These are phyloP conservation scores for Zanthoxylum bungeanum DNA, from an alignment of 345 rosid species.

Conservation along the genomic window DNA sequence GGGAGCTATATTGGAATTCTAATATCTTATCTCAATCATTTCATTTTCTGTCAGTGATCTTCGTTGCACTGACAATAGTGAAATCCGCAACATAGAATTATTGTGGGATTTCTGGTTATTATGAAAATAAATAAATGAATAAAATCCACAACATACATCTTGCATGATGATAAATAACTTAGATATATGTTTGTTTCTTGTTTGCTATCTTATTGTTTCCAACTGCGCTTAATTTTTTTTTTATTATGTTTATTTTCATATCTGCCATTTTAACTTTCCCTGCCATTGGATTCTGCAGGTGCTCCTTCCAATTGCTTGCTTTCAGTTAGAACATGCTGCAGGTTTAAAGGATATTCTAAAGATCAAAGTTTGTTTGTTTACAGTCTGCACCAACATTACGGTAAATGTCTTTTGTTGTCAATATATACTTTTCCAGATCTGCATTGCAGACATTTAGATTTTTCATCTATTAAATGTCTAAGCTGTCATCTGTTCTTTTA, in stretches of 20 bases:
- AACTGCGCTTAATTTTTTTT: not conserved
- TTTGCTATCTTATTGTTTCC: slow-evolving; percentile 2
- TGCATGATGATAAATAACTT: not conserved
- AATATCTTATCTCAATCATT: not conserved
- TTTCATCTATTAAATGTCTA: slow-evolving; percentile 4
- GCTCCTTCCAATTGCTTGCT: slow-evolving; percentile 58
- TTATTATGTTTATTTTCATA: not conserved
- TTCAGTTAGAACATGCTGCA: slow-evolving; percentile 46
- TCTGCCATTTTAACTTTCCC: slow-evolving; percentile 11
- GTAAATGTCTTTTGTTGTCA: slow-evolving; percentile 38
- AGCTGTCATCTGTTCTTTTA: slow-evolving; percentile 11
- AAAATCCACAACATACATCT: not conserved
- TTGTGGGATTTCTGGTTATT: not conserved
- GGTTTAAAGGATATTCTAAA: slow-evolving; percentile 42
- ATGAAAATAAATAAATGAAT: not conserved
- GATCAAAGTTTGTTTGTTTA: slow-evolving; percentile 80
- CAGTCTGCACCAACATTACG: slow-evolving; percentile 77
- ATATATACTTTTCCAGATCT: not conserved
- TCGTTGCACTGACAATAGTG: not conserved
- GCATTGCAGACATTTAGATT: not conserved
- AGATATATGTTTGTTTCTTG: slow-evolving; percentile 5
- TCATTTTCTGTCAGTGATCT: not conserved
- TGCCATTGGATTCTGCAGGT: slow-evolving; percentile 43
- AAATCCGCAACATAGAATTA: not conserved
- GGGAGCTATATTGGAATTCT: not conserved